Percentiles rank a stretch among this genome's conserved stretches.
These are phyloP conservation scores for Hortiboletus flavorubellus DNA, from an alignment of 768 basidiomycete species.

Conservation along the genomic window DNA sequence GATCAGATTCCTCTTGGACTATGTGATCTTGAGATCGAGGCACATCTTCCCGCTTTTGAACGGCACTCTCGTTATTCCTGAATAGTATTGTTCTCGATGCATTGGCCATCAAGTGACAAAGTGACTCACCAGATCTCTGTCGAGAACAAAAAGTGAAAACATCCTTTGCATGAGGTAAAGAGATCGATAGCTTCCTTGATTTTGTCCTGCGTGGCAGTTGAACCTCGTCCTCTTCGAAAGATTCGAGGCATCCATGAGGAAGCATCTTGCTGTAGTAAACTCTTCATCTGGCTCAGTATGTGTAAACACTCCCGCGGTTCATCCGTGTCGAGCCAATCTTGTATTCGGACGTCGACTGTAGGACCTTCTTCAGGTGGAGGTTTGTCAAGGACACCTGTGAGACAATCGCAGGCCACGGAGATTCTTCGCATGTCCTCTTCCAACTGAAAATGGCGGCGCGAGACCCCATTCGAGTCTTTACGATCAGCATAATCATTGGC, in stretches of 20 bases:
- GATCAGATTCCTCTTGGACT: not conserved
- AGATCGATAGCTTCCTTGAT: slow-evolving; percentile 1
- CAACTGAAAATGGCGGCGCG: slow-evolving; percentile 1
- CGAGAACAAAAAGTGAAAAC: not conserved
- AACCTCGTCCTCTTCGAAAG: not conserved
- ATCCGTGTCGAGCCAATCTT: slow-evolving; percentile 3
- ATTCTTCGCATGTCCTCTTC: slow-evolving; percentile 6
- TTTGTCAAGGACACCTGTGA: not conserved
- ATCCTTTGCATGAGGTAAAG: not conserved
- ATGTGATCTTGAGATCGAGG: not conserved
- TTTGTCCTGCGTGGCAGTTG: not conserved
- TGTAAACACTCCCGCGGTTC: not conserved
- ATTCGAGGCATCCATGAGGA: not conserved
- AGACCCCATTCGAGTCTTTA: not conserved
- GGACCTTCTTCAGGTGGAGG: not conserved
- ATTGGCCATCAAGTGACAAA: not conserved
- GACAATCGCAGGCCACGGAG: slow-evolving; percentile 2
- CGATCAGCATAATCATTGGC: slow-evolving; percentile 4
- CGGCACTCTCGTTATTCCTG: not conserved
- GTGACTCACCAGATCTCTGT: not conserved
- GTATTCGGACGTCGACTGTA: not conserved
- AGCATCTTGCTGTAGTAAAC: not conserved
- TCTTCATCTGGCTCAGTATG: not conserved
- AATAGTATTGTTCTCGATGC: too few species aligned
- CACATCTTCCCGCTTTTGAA: not conserved